A percentile compares a stretch with the other conserved stretches of the same genome.
phyloP scores from a whole-genome alignment of 495 filamentous ascomycete species.

The Neurospora sp. region DNA sequence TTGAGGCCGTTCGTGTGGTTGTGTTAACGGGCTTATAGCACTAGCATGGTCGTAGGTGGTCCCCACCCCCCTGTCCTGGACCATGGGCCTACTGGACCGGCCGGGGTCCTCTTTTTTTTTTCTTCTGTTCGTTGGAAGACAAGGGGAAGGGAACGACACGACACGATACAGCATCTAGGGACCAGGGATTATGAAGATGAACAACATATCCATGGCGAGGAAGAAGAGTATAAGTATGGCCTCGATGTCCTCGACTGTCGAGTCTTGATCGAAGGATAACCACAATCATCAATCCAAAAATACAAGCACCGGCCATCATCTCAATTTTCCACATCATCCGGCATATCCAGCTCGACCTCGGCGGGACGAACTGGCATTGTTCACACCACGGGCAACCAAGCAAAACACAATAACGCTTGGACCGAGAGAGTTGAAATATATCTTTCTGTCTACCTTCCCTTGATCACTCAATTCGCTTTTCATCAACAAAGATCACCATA shows the following conservation, averaged over 20 bases:
- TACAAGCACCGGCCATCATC: not conserved
- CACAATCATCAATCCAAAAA: not conserved
- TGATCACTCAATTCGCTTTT: not conserved
- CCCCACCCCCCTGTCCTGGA: not conserved
- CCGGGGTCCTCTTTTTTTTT: not conserved
- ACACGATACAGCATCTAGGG: not conserved
- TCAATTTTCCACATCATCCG: not conserved
- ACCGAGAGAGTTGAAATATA: not conserved
- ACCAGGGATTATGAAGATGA: not conserved
- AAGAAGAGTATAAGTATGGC: slow-evolving; percentile 15
- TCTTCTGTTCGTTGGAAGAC: not conserved
- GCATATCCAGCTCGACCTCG: not conserved
- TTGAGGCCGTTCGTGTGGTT: not conserved
- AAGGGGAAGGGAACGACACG: not conserved
- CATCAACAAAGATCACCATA: not conserved
- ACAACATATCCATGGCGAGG: not conserved
- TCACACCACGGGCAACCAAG: not conserved
- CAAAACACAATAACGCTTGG: not conserved
- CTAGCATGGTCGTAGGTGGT: not conserved
- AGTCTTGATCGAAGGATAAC: not conserved
- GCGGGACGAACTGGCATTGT: not conserved
- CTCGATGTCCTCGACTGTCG: slow-evolving; percentile 6
- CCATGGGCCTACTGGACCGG: not conserved
- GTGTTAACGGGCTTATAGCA: not conserved
- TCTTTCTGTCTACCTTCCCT: not conserved